Evolutionary conservation across 2,329 filamentous ascomycete genomes (phyloP), one percentile per base, ranked within the genome.

Genomic region (Fonsecaea pugnacius): DNA sequence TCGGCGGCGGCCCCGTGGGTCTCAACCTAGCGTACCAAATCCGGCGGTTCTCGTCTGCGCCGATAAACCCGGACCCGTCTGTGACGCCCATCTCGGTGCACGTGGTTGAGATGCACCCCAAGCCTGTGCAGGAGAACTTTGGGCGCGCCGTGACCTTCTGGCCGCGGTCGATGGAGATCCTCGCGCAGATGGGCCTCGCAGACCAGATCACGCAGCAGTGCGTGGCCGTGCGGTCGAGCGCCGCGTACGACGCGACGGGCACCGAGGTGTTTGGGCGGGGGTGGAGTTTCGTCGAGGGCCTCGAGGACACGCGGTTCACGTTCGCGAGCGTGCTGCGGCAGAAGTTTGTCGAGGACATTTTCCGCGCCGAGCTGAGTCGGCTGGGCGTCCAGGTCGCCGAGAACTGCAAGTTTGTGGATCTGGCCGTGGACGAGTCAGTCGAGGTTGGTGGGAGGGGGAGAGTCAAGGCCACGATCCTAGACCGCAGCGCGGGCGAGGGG

Each of bases 71-170:
- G 6, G n/a, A 21, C 3, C n/a, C 57, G 18, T 27, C 40, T 18
- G 48, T 24, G 21, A 14, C n/a, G 8, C 62, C 64, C 16, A 72
- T 77, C 58, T 76, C 74, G 61, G 74, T 82, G 50, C 78, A 78
- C 59, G 80, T 84, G 52, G 77, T 84, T 60, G 83, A 85, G 67
- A 79, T 82, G 63, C 70, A 83, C 52, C 71, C 76, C 35, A 84
- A 84, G 68, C 78, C 79, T 0, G 73, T 76, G 1, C 82, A 84
- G 70, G 81, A 83, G 62, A 72, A 78, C n/a, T 84, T 82, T 71
- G 83, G 83, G 16, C 79, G 83, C 7, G 83, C 83, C 12, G 83
- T 84, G 64, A 83, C 83, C 0, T 78, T 85, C 2, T 85, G 80
- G 63, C 81, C 83, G 1, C 76, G 83, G 1, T 81, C 79, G 5